A percentile compares a stretch with the other conserved stretches of the same genome.
These are phyloP conservation scores for Exutisphaerella laricina DNA, from an alignment of 2,329 filamentous ascomycete species.

Conservation along the genomic window DNA sequence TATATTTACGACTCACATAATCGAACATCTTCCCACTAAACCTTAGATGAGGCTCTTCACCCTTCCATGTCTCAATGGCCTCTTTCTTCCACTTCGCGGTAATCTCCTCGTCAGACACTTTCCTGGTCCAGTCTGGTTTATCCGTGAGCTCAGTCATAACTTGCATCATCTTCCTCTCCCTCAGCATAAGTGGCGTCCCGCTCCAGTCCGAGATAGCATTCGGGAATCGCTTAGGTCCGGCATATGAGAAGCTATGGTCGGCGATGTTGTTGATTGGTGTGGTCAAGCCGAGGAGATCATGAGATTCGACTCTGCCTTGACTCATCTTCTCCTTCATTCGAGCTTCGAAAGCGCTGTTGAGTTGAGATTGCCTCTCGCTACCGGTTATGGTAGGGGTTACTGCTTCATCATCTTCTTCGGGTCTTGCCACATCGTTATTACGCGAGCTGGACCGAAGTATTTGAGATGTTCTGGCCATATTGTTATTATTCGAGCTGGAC, in stretches of 20 bases:
- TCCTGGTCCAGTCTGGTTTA: slow-evolving; percentile 30
- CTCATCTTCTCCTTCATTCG: background rate
- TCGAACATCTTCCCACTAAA: slow-evolving; percentile 25
- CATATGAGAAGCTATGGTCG: slow-evolving; percentile 2
- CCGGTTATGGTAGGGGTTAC: no score
- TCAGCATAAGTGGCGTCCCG: slow-evolving; percentile 15
- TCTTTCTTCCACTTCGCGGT: slow-evolving; percentile 27
- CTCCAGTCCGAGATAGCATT: slow-evolving; percentile 23
- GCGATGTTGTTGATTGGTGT: slow-evolving; percentile 10
- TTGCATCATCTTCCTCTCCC: slow-evolving; percentile 28
- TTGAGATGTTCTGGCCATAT: no score
- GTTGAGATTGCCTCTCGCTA: no score
- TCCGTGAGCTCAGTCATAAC: slow-evolving; percentile 30
- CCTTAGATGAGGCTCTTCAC: slow-evolving; percentile 9
- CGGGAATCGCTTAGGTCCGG: slow-evolving; percentile 8
- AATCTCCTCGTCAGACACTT: slow-evolving; percentile 28
- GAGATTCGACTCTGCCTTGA: background rate
- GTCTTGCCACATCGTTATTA: no score
- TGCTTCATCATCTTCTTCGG: no score
- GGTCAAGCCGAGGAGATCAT: slow-evolving; percentile 8
- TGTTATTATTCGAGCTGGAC: no score
- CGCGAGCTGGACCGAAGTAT: no score
- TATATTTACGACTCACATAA: slow-evolving; percentile 9
- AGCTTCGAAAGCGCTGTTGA: no score
- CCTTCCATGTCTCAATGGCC: slow-evolving; percentile 7